Evolutionary conservation across 192 early-diverging fungal genomes (phyloP), one percentile per base, ranked within the genome.

Genomic region (Coemansia biformis): DNA sequence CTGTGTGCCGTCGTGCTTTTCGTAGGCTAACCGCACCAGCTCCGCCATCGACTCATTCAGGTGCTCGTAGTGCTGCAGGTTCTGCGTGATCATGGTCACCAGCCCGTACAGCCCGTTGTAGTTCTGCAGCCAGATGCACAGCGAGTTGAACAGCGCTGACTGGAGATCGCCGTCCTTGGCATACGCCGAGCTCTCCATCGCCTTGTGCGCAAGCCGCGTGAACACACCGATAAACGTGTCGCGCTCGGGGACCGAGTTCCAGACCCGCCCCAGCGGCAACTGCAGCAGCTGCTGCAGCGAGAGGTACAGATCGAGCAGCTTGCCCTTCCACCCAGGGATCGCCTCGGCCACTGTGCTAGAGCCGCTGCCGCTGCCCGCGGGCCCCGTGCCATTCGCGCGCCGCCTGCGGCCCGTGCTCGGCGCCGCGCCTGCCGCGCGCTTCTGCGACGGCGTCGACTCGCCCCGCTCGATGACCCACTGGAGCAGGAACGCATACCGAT

Each of bases 61-160:
- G 49, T 89, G 86, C 42, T 91, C 89, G 71, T 85, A 92, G 48
- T 88, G 89, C 60, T 88, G 85, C 22, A 92, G 64, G 63, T 86
- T 81, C 57, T 89, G 87, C 35, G 87, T 79, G 19, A 92, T 85
- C 31, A 84, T 83, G 2, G 86, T 88, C 51, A 80, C 86, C 18
- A 76, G 81, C 72, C 87, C 83, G 55, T 82, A 85, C 24, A 78
- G 80, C 6, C 84, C 79, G 52, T 92, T 86, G 57, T 91, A 89
- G 36, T 81, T 76, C 38, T 83, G 87, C 16, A 89, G 82, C 55
- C 86, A 86, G 6, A 90, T 46, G 48, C 87, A 82, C 5, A 98
- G 67, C 5, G 89, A 59, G 16, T 77, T 66, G 60, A 87, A 90
- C 0, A 86, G 59, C 2, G 53, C 51, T 21, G 50, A 43, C 47